phyloP scores from a whole-genome alignment of 2,329 filamentous ascomycete genomes.

The Colletotrichum sp. region DNA sequence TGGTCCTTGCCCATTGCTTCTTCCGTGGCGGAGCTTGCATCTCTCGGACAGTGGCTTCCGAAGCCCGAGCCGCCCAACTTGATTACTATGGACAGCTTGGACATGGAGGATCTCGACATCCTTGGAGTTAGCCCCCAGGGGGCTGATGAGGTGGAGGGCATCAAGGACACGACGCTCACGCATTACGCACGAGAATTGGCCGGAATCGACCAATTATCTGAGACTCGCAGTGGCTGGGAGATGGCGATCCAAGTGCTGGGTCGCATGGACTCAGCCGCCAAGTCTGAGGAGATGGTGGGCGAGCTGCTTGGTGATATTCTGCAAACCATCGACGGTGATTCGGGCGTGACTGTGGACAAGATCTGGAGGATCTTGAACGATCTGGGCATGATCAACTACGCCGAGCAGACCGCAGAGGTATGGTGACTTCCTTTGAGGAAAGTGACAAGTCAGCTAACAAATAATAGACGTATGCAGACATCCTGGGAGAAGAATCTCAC shows the following conservation, averaged over 20 bases:
- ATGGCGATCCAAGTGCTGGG: constrained; percentile 83
- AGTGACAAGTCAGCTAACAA: constrained; percentile 26
- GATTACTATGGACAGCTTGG: constrained; percentile 69
- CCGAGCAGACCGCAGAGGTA: constrained; percentile 83
- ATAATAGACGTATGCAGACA: constrained; percentile 78
- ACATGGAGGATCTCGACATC: constrained; percentile 84
- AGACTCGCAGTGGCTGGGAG: constrained; percentile 80
- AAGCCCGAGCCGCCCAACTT: constrained; percentile 57
- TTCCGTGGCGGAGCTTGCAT: constrained; percentile 82
- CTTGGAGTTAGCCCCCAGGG: constrained; percentile 69
- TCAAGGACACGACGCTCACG: constrained; percentile 80
- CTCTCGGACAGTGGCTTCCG: constrained; percentile 83
- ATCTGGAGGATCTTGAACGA: constrained; percentile 79
- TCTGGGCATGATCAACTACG: constrained; percentile 79
- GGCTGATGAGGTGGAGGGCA: constrained; percentile 65
- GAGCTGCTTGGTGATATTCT: constrained; percentile 73
- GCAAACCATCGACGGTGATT: constrained; percentile 65
- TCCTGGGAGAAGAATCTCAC: constrained; percentile 72
- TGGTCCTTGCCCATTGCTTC: constrained; percentile 84
- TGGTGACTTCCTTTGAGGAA: constrained; percentile 27
- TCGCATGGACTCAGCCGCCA: constrained; percentile 75
- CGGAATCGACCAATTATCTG: constrained; percentile 54
- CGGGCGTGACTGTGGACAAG: constrained; percentile 77
- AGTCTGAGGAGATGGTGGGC: constrained; percentile 75
- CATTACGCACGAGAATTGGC: constrained; percentile 75